Conservation (phyloP, 2,329 filamentous ascomycete genomes). For the Fusarium buxicola region DNA sequence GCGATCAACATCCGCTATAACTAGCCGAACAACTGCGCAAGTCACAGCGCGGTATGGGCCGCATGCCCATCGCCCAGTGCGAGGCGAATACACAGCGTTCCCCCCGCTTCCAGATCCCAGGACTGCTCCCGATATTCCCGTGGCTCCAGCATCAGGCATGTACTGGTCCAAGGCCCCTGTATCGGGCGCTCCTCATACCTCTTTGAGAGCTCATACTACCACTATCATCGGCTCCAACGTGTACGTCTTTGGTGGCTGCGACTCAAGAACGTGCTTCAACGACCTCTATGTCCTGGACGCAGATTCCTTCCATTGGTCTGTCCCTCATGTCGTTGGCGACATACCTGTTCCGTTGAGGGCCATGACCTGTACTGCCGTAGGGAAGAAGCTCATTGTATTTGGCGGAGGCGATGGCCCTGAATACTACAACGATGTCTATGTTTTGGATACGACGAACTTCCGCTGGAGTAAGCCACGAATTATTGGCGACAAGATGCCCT, state of each 20-base stretch:
- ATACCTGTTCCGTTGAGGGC: constrained; percentile 73
- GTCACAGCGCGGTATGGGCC: constrained; percentile 29
- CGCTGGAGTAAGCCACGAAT: constrained; percentile 73
- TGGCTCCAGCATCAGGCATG: constrained; percentile 76
- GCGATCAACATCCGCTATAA: constrained; percentile 67
- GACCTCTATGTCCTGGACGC: constrained; percentile 76
- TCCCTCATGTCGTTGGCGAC: constrained; percentile 72
- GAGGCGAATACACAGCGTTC: constrained; percentile 61
- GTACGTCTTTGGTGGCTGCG: constrained; percentile 77
- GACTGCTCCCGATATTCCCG: constrained; percentile 68
- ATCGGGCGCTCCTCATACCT: constrained; percentile 71
- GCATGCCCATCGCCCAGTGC: constrained; percentile 44
- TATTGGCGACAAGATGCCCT: constrained; percentile 67
- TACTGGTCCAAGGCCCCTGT: constrained; percentile 76
- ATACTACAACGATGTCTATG: constrained; percentile 79
- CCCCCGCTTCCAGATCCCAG: constrained; percentile 68
- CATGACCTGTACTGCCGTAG: constrained; percentile 78
- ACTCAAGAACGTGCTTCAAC: constrained; percentile 75
- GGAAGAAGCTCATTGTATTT: constrained; percentile 77
- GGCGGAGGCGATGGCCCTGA: constrained; percentile 76
- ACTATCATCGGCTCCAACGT: constrained; percentile 75
- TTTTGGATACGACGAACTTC: constrained; percentile 77
- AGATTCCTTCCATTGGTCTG: constrained; percentile 76
- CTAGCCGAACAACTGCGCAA: constrained; percentile 47
- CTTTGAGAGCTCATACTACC: constrained; percentile 74